A percentile compares a stretch with the other conserved stretches of the same genome.
Evolutionary conservation across 495 filamentous ascomycete species (phyloP).

Genomic region (Usnea hakonensis): DNA sequence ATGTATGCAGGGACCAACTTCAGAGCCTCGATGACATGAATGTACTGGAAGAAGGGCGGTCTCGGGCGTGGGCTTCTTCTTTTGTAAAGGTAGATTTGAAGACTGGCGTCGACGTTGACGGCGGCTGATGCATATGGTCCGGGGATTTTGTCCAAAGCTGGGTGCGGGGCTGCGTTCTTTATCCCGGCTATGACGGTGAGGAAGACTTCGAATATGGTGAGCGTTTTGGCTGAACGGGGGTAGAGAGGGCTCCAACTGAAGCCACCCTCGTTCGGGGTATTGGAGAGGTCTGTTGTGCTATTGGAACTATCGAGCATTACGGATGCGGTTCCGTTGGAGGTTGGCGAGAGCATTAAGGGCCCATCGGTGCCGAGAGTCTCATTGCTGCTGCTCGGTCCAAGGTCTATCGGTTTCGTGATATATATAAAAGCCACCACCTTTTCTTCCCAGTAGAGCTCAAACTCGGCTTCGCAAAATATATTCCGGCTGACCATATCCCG

Average conservation of each 20-base stretch:
- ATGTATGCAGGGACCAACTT: slow-evolving; percentile 2
- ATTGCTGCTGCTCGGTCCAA: not conserved
- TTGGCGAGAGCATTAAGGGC: not conserved
- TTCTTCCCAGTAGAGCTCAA: not conserved
- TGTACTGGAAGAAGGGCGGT: slow-evolving; percentile 3
- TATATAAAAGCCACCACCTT: not conserved
- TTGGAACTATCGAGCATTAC: not conserved
- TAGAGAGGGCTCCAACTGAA: not conserved
- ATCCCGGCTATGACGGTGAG: not conserved
- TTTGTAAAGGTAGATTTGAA: not conserved
- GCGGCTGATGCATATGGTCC: not conserved
- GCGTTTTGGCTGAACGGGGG: not conserved
- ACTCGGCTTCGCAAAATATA: not conserved
- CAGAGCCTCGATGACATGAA: slow-evolving; percentile 4
- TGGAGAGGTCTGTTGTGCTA: not conserved
- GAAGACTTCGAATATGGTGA: slow-evolving; percentile 1
- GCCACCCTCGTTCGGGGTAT: not conserved
- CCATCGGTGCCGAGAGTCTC: not conserved
- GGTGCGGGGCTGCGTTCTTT: not conserved
- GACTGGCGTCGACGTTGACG: not conserved
- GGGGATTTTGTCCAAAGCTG: not conserved
- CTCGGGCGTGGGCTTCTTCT: not conserved
- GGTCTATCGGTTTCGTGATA: not conserved
- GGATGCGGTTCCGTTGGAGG: not conserved
- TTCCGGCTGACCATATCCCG: not conserved